Evolutionary conservation across 192 early-diverging fungal genomes (phyloP), one percentile per base, ranked within the genome.

Genomic region (Coemansia reversa): DNA sequence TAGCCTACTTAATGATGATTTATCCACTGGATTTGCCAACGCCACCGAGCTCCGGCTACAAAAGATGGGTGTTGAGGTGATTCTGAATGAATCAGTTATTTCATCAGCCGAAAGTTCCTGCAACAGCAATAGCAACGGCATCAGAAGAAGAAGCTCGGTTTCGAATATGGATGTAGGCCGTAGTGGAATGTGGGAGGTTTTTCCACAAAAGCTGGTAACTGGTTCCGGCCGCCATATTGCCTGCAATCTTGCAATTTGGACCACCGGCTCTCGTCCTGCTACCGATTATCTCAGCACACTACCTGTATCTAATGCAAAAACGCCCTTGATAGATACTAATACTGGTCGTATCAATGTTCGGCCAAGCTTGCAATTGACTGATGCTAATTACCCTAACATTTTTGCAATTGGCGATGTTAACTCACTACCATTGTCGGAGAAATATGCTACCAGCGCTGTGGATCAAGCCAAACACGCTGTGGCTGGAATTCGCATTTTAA

Each of bases 351-450:
- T 87, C 53, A 75, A 71, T 51, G 83, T 87, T n/a, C 60, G 62
- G 2, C 62, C 74, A 8, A 86, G 84, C 1, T 55, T 85, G 22
- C 86, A 87, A 62, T 47, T 87, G 24, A 51, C 65, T 3, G 76
- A 83, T 22, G 33, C 39, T 0, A 54, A 51, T 0, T 82, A 82
- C 49, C 74, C 75, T n/a, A 58, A 87, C 32, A 86, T 87, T 39
- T 86, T 87, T 58, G 86, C 84, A 0, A 54, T 84, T 2, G 86
- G 86, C 22, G 86, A 87, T 35, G 79, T 76, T 45, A 69, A 81
- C 25, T 75, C 86, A 52, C 58, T 73, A 47, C 68, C 80, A 1
- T 49, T 65, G 29, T 55, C 72, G 18, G 76, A 79, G 58, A 82
- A 77, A 45, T 72, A 77, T 33, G 80, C 72, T 0, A 60, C 71